Evolutionary conservation across 768 basidiomycete species (phyloP), one percentile per base, ranked within the genome.

Genomic region (Exidia glandulosa): DNA sequence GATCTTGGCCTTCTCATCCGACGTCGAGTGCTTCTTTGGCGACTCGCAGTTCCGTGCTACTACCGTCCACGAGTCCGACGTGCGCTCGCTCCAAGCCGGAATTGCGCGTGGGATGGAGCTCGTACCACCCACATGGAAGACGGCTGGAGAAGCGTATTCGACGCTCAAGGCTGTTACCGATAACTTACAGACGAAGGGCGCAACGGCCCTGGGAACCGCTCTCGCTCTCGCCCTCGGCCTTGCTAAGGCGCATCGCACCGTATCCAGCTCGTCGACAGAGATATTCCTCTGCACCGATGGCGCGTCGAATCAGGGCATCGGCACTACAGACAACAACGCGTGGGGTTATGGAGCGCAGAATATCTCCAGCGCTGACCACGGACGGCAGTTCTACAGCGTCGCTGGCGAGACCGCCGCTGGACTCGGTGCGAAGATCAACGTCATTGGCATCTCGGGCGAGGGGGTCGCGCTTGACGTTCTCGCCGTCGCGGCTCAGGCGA

Each of bases 11-110:
- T 59, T 59, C 31, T 29, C 29, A 16, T 16, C 19, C 32, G 25
- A 23, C n/a, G 33, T 59, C 33, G 59, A 59, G 33, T 59, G 59
- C 25, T 59, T 19, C 31, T 32, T 59, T 33, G 59, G 59, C 10
- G 59, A 54, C 50, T 1, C 19, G 6, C 12, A 13, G 41, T 14
- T 45, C 41, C 16, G 41, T 6, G 34, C 13, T 19, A 23, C n/a
- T n/a, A 19, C 23, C 29, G 27, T 58, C 23, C 16, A 58, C 32
- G 13, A 25, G 6, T 12, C 10, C 23, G 32, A 33, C 13, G 32
- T 57, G 12, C 12, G 16, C 6, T 41, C 33, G 16, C 33, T 58
- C 19, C 37, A 47, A 32, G 36, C 19, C 25, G 57, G 57, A 12
- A 58, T 58, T 7, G 6, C 4, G 34, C 19, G n/a, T 7, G 57